Base-by-base conservation (phyloP, 208 protist species). In the Leishmania turanica region DNA sequence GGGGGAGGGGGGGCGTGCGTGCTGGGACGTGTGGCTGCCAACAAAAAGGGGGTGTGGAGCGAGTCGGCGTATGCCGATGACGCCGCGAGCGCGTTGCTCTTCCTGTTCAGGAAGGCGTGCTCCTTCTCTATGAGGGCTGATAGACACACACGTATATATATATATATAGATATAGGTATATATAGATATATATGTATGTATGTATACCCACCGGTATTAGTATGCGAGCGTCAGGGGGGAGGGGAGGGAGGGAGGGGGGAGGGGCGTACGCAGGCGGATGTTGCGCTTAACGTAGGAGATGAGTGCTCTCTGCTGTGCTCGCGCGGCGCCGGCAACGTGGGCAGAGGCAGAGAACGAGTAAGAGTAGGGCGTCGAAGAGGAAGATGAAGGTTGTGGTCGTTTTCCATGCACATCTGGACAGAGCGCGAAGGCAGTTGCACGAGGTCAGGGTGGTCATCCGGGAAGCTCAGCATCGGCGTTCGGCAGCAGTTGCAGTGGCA, bases 141-240 rank as follows among this genome's bases (percentile, higher is more conserved):
- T 47, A 11, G 34, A 11, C 27, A 64, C 27, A 64, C 27, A 8
- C n/a, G n/a, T 42, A 6, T 19, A 68, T 68, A 68, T 68, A 42
- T n/a, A n/a, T 68, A 53, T 53, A 45, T 34, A 34, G 34, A 34
- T 0, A 34, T 34, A 34, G 34, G 0, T 42, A 6, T 21, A 68
- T 68, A 68, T 68, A 42, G 34, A 34, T 68, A 53, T 53, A 45
- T n/a, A n/a, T n/a, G n/a, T n/a, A n/a, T n/a, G n/a, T n/a, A n/a
- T n/a, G n/a, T 40, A 37, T 78, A 45, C 40, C 17, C 77, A 58
- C 82, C 49, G 72, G 45, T 86, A 42, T 78, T 0, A 3, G 21
- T 79, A 31, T 77, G 54, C 40, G 54, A 31, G n/a, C 27, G 17
- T 31, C 9, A 11, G 9, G 5, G 45, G 5, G n/a, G n/a, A n/a